Percentiles rank a stretch among this genome's conserved stretches.
Conservation (phyloP, 1,139 yeast genomes). For the Sugiyamaella xylanicola region DNA sequence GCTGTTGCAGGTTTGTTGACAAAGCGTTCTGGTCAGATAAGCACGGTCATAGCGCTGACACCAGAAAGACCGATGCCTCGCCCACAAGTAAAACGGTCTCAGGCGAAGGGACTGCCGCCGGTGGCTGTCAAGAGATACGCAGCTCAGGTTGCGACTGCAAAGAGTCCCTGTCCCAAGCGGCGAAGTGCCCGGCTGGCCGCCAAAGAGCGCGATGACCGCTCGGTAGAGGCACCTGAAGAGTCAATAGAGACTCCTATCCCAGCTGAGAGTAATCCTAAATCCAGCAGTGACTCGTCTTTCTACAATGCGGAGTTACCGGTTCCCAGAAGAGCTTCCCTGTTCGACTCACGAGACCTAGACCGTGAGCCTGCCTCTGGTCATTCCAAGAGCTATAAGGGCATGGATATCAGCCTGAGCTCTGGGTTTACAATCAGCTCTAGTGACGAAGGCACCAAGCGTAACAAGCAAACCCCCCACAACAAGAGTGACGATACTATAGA, state of each 20-base stretch:
- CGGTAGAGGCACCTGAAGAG: too few species aligned
- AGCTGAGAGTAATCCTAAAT: neutral
- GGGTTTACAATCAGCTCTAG: slow-evolving; percentile 1
- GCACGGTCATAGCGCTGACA: neutral
- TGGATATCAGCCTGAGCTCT: neutral
- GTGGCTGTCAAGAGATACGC: slow-evolving; percentile 1
- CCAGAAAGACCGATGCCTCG: slow-evolving; percentile 12
- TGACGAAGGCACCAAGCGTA: neutral
- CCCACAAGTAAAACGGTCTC: slow-evolving; percentile 12
- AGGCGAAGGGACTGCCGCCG: slow-evolving; percentile 8
- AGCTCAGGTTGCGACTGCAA: neutral
- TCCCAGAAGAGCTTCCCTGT: slow-evolving; percentile 12
- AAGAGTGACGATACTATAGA: too few species aligned
- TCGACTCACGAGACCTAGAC: neutral
- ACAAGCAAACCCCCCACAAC: too few species aligned
- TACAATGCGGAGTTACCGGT: slow-evolving; percentile 9
- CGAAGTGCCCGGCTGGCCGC: slow-evolving; percentile 16
- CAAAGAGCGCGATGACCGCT: too few species aligned
- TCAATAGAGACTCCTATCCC: too few species aligned
- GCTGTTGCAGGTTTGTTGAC: neutral
- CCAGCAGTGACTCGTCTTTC: slow-evolving; percentile 4
- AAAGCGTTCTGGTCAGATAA: neutral
- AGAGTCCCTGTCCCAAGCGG: slow-evolving; percentile 13
- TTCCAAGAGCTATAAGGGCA: slow-evolving; percentile 7
- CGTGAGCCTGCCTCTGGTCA: neutral